A percentile compares a stretch with the other conserved stretches of the same genome.
Conservation (phyloP, 1,284 basidiomycete species). For the Vanrija sp. region DNA sequence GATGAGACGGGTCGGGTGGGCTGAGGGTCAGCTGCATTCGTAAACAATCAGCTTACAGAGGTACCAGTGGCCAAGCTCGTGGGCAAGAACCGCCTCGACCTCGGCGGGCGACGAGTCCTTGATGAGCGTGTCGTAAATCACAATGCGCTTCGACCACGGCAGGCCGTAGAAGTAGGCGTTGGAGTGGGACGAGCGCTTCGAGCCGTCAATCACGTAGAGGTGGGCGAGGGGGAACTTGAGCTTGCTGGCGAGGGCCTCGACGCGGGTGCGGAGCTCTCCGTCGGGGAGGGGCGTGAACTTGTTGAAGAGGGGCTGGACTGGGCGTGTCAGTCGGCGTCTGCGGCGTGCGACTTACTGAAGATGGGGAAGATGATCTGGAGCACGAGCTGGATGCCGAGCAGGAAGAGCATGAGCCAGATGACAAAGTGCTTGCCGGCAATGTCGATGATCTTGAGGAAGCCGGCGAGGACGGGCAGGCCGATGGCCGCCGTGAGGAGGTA, state of each 20-base stretch:
- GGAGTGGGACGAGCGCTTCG: constrained; percentile 87
- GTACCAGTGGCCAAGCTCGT: constrained; percentile 96
- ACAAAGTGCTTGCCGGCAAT: constrained; percentile 89
- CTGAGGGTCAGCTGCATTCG: constrained; percentile 6
- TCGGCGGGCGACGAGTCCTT: constrained; percentile 81
- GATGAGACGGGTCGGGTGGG: constrained; percentile 85
- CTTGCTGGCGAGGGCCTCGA: constrained; percentile 68
- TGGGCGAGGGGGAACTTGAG: constrained; percentile 92
- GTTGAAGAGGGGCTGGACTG: constrained; percentile 90
- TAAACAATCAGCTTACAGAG: constrained; percentile 48
- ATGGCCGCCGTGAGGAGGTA: constrained; percentile 69
- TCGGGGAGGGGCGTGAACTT: constrained; percentile 78
- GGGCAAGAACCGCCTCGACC: constrained; percentile 80
- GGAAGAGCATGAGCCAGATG: constrained; percentile 80
- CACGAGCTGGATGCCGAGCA: constrained; percentile 77
- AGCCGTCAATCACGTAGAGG: constrained; percentile 95
- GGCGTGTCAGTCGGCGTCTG: neutral
- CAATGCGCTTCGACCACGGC: constrained; percentile 93
- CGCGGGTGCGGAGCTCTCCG: constrained; percentile 68
- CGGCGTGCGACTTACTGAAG: constrained; percentile 53
- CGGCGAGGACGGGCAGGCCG: constrained; percentile 82
- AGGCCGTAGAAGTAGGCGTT: constrained; percentile 95
- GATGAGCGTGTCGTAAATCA: constrained; percentile 95
- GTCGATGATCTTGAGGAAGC: constrained; percentile 82
- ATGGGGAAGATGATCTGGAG: constrained; percentile 84